Conservation (phyloP, 2,329 filamentous ascomycete genomes). For the Verruconis gallopava region DNA sequence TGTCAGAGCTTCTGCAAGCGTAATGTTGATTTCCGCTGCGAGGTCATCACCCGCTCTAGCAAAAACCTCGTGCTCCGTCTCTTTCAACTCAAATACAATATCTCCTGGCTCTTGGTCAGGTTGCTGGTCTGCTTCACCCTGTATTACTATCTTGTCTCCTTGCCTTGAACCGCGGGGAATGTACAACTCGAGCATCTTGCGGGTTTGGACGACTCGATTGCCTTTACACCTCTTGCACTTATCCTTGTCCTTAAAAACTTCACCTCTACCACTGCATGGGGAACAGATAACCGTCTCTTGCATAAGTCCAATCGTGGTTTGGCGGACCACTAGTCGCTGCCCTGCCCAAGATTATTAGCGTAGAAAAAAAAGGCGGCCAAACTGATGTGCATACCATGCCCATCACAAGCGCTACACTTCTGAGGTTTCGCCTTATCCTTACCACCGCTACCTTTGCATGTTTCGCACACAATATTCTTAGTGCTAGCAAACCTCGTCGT, state of each 20-base stretch:
- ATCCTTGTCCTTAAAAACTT: constrained; percentile 88
- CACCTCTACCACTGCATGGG: constrained; percentile 73
- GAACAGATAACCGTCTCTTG: constrained; percentile 69
- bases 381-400: constrained; percentile 42
- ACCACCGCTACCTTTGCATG: constrained; percentile 79
- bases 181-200: constrained; percentile 92
- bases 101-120: constrained; percentile 85
- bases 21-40: constrained; percentile 67
- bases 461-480: constrained; percentile 79
- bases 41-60: constrained; percentile 74
- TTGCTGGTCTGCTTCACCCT: constrained; percentile 87
- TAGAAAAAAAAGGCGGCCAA: not conserved
- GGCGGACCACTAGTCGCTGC: constrained; percentile 61
- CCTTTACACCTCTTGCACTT: constrained; percentile 99
- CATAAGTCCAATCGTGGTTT: constrained; percentile 59
- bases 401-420: constrained; percentile 73
- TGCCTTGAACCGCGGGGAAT: constrained; percentile 70
- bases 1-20: constrained; percentile 68
- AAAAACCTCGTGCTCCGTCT: constrained; percentile 72
- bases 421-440: constrained; percentile 83
- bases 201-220: constrained; percentile 70
- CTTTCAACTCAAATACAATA: constrained; percentile 77
- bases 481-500: constrained; percentile 93
- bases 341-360: too few species aligned
- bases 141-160: constrained; percentile 78